A percentile compares a stretch with the other conserved stretches of the same genome.
These are phyloP conservation scores for Clonostachys rosea DNA, from an alignment of 2,329 filamentous ascomycete species.

Conservation along the genomic window DNA sequence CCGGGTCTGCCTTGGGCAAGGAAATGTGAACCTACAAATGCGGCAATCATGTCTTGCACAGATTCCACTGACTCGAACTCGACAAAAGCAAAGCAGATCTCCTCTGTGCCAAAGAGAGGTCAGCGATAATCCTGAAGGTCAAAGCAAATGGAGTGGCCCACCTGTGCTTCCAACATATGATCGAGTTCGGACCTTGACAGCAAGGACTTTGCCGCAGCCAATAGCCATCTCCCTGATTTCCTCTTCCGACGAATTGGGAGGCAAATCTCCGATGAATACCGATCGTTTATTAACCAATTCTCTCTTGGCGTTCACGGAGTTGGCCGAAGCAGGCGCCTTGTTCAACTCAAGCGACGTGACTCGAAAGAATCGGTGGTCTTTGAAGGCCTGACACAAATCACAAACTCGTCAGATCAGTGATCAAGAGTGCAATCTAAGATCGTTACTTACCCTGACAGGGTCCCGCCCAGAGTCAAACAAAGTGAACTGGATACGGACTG, in stretches of 20 bases:
- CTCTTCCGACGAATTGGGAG: slow-evolving; percentile 24
- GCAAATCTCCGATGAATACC: slow-evolving; percentile 41
- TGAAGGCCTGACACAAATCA: slow-evolving; percentile 6
- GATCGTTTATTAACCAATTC: slow-evolving; percentile 35
- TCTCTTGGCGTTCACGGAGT: background rate
- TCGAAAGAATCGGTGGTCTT: no score
- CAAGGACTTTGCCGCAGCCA: background rate
- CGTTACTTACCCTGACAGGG: slow-evolving; percentile 37
- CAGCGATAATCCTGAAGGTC: background rate
- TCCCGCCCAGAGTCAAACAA: slow-evolving; percentile 46
- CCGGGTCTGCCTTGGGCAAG: background rate
- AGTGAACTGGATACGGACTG: slow-evolving; percentile 41
- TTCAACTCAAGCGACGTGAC: background rate
- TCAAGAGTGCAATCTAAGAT: background rate
- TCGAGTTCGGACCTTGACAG: background rate
- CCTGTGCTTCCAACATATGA: background rate
- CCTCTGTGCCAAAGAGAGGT: background rate
- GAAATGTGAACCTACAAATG: background rate
- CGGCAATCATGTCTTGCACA: slow-evolving; percentile 1
- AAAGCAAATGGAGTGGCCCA: background rate
- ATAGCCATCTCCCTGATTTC: slow-evolving; percentile 16
- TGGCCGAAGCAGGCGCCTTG: no score
- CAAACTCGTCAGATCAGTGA: background rate
- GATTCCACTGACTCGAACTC: background rate
- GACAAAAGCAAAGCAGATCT: slow-evolving; percentile 3